These are phyloP conservation scores for Leishmania major DNA, from an alignment of 208 protist genomes.

Conservation along the genomic window DNA sequence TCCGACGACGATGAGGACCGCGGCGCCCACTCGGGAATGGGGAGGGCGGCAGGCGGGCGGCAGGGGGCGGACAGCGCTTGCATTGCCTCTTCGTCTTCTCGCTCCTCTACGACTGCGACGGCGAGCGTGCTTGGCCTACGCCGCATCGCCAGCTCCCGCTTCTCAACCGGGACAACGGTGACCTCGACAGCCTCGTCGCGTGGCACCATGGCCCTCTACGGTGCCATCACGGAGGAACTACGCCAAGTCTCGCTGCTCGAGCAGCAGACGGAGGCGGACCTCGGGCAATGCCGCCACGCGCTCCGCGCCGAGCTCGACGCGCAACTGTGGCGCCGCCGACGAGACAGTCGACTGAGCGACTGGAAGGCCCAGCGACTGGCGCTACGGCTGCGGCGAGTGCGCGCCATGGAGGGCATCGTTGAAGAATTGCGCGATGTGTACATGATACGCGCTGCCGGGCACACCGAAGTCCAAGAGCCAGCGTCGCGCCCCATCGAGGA, in stretches of 20 bases:
- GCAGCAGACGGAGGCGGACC: slow-evolving; percentile 24
- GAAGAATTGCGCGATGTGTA: slow-evolving; percentile 63
- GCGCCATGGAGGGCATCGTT: slow-evolving; percentile 46
- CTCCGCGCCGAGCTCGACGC: slow-evolving; percentile 46
- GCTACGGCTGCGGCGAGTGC: slow-evolving; percentile 44
- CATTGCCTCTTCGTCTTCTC: background rate
- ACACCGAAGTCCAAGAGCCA: background rate
- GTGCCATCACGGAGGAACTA: slow-evolving; percentile 69
- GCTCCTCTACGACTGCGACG: slow-evolving; percentile 1
- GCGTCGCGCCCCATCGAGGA: background rate
- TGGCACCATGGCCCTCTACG: slow-evolving; percentile 64
- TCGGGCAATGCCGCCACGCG: slow-evolving; percentile 27
- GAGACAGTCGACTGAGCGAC: slow-evolving; percentile 43
- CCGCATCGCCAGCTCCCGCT: slow-evolving; percentile 17
- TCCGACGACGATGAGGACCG: slow-evolving; percentile 32
- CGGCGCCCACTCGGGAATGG: background rate
- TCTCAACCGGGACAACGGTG: slow-evolving; percentile 22
- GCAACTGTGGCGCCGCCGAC: slow-evolving; percentile 29
- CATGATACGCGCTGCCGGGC: slow-evolving; percentile 18
- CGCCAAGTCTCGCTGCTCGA: slow-evolving; percentile 35
- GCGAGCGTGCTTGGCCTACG: slow-evolving; percentile 35
- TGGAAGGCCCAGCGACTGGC: slow-evolving; percentile 66
- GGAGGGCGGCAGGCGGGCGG: background rate
- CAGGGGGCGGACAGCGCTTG: background rate
- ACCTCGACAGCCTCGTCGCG: slow-evolving; percentile 46